Percentiles rank a stretch among this genome's conserved stretches.
phyloP scores from a whole-genome alignment of 1,139 yeast genomes.

The Hyphopichia buzzinii region DNA sequence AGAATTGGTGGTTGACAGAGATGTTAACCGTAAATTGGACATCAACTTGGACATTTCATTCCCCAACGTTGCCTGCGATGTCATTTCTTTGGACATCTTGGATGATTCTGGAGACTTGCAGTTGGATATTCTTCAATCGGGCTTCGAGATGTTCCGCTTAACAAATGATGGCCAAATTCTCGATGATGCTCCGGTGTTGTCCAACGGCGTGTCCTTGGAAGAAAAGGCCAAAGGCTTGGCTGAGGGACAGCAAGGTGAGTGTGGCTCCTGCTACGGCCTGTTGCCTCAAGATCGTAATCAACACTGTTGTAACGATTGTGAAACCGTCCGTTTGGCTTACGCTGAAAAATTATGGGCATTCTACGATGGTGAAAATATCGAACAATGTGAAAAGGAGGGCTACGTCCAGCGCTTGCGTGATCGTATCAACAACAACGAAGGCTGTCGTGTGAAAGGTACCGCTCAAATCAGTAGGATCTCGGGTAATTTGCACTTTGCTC shows the following conservation, averaged over 20 bases:
- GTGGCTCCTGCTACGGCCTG: slow-evolving; percentile 93
- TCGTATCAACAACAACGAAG: slow-evolving; percentile 61
- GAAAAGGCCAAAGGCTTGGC: slow-evolving; percentile 36
- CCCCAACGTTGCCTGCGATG: slow-evolving; percentile 81
- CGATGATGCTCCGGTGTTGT: slow-evolving; percentile 27
- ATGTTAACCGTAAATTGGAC: slow-evolving; percentile 71
- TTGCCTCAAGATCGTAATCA: slow-evolving; percentile 60
- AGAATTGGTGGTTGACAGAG: slow-evolving; percentile 85
- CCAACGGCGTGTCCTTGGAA: slow-evolving; percentile 27
- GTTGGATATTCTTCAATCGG: slow-evolving; percentile 65
- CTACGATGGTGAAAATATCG: slow-evolving; percentile 79
- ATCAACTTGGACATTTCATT: slow-evolving; percentile 80
- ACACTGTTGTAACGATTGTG: slow-evolving; percentile 84
- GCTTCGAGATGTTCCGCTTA: slow-evolving; percentile 69
- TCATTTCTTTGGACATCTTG: slow-evolving; percentile 48
- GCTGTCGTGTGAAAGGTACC: slow-evolving; percentile 82
- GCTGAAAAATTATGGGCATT: slow-evolving; percentile 82
- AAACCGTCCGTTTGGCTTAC: slow-evolving; percentile 76
- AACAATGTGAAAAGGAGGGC: slow-evolving; percentile 89
- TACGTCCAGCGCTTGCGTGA: slow-evolving; percentile 61
- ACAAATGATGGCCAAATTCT: slow-evolving; percentile 29
- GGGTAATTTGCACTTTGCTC: slow-evolving; percentile 94
- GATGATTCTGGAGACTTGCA: slow-evolving; percentile 86
- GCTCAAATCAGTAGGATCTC: slow-evolving; percentile 80
- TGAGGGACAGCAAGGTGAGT: slow-evolving; percentile 44